A percentile compares a stretch with the other conserved stretches of the same genome.
Conservation (phyloP, 495 filamentous ascomycete species). For the Pyrenopolyporus hunteri region DNA sequence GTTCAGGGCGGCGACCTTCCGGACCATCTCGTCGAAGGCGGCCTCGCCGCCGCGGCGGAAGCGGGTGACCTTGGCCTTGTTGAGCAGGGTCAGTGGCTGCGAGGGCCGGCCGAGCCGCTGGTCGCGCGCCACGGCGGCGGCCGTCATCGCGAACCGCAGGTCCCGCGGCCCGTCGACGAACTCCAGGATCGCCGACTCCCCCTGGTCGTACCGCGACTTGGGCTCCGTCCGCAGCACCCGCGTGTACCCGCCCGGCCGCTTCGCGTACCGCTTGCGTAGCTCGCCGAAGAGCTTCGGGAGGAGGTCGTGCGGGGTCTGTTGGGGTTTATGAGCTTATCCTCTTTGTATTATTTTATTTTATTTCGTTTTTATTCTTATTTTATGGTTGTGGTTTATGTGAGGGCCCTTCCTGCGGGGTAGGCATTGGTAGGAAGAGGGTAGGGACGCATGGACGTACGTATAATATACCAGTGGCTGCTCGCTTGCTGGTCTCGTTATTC, state of each 20-base stretch:
- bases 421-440: neutral
- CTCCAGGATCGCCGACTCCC: constrained; percentile 88
- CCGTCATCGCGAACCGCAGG: constrained; percentile 93
- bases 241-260: constrained; percentile 91
- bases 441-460: constrained; percentile 65
- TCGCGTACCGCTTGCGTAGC: constrained; percentile 76
- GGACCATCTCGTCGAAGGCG: constrained; percentile 73
- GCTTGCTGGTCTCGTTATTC: constrained; percentile 76
- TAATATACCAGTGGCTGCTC: constrained; percentile 73
- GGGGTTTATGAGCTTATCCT: neutral
- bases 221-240: constrained; percentile 87
- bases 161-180: constrained; percentile 94
- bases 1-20: constrained; percentile 56
- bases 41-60: constrained; percentile 72
- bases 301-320: constrained; percentile 62
- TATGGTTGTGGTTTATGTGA: neutral
- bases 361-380: constrained; percentile 5
- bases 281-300: constrained; percentile 88
- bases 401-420: neutral
- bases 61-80: constrained; percentile 83
- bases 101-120: constrained; percentile 58
- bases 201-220: constrained; percentile 79
- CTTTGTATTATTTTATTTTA: neutral
- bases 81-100: constrained; percentile 73
- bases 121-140: constrained; percentile 72